Percentiles rank a stretch among this genome's conserved stretches.
Evolutionary conservation across 495 filamentous ascomycete genomes (phyloP).

Genomic region (Neurospora sp.): DNA sequence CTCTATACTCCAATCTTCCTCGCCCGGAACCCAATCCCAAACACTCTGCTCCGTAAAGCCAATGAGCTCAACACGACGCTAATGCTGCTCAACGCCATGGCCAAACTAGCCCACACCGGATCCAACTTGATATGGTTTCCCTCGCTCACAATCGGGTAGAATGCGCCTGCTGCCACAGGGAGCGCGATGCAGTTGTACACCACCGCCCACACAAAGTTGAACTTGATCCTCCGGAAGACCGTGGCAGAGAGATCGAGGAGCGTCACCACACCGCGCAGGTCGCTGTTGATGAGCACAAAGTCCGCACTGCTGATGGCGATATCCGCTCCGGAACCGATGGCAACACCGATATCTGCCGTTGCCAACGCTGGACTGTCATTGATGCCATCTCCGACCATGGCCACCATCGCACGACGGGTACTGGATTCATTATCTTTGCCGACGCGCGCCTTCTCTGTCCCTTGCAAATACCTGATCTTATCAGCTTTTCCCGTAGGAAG

Average conservation of each 20-base stretch:
- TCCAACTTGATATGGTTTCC: constrained; percentile 48
- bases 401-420: constrained; percentile 29
- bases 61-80: constrained; percentile 69
- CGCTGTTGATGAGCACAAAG: constrained; percentile 74
- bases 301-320: constrained; percentile 73
- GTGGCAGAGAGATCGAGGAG: constrained; percentile 58
- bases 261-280: constrained; percentile 59
- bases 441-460: constrained; percentile 34
- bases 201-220: constrained; percentile 88
- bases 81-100: constrained; percentile 80
- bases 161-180: constrained; percentile 73
- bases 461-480: constrained; percentile 72
- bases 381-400: constrained; percentile 73
- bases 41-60: constrained; percentile 43
- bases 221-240: constrained; percentile 69
- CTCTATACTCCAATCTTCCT: constrained; percentile 9
- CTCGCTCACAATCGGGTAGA: constrained; percentile 58
- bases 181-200: constrained; percentile 72
- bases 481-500: constrained; percentile 79
- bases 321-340: constrained; percentile 75
- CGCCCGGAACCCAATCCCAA: constrained; percentile 40
- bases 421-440: constrained; percentile 14
- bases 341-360: constrained; percentile 72
- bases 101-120: constrained; percentile 76
- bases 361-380: constrained; percentile 82